These are phyloP conservation scores for Copromyces sp. DNA, from an alignment of 495 filamentous ascomycete species.

Conservation along the genomic window DNA sequence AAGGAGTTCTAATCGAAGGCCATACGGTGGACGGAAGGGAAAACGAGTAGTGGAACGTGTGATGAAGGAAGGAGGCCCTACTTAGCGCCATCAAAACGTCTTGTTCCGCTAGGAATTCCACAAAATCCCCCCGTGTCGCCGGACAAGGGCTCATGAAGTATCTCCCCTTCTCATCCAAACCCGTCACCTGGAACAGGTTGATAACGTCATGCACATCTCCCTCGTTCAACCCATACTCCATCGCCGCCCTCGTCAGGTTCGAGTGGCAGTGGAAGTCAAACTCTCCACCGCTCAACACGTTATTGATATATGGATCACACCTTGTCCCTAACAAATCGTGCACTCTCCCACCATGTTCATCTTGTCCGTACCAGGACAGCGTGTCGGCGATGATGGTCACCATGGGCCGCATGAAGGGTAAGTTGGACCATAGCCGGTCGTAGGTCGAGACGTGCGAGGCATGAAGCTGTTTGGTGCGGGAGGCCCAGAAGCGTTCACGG, in stretches of 20 bases:
- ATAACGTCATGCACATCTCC: constrained; percentile 67
- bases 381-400: constrained; percentile 62
- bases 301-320: constrained; percentile 66
- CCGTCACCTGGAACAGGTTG: constrained; percentile 75
- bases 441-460: constrained; percentile 57
- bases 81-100: constrained; percentile 67
- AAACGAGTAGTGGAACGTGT: constrained; percentile 17
- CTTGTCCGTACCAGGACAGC: constrained; percentile 43
- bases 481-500: constrained; percentile 70
- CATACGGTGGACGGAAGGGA: neutral
- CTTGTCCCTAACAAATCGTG: constrained; percentile 71
- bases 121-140: constrained; percentile 52
- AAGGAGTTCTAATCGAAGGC: neutral
- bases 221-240: constrained; percentile 57
- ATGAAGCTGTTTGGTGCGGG: constrained; percentile 67
- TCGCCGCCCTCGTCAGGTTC: constrained; percentile 62
- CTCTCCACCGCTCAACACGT: constrained; percentile 54
- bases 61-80: constrained; percentile 36
- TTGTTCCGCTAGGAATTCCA: constrained; percentile 71
- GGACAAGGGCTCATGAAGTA: constrained; percentile 73
- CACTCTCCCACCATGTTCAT: constrained; percentile 46
- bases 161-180: constrained; percentile 55
- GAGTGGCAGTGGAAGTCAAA: constrained; percentile 79
- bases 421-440: constrained; percentile 65
- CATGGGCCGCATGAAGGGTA: constrained; percentile 67